A percentile compares a stretch with the other conserved stretches of the same genome.
Evolutionary conservation across 345 rosid genomes (phyloP).

Genomic region (Bruguiera parviflora): DNA sequence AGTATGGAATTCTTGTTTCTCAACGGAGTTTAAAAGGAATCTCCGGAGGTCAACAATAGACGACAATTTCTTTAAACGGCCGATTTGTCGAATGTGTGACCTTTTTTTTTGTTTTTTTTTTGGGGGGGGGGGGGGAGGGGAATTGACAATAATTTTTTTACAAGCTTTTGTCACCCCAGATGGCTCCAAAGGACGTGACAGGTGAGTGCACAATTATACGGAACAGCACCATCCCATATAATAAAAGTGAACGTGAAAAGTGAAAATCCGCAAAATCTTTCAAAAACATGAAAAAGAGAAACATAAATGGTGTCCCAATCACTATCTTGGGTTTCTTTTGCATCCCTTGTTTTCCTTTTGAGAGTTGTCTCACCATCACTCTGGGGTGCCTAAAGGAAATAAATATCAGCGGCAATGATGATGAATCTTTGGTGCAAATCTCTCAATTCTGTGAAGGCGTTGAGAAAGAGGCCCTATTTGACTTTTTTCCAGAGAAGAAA

Average conservation of each 20-base stretch:
- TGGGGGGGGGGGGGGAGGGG: too few relatives aligned
- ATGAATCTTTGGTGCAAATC: conserved; percentile 88
- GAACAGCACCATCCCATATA: too few relatives aligned
- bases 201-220: too few relatives aligned
- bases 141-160: conserved; percentile 2
- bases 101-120: too few relatives aligned
- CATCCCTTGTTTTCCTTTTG: background rate
- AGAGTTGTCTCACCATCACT: conserved; percentile 17
- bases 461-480: conserved; percentile 69
- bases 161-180: conserved; percentile 1
- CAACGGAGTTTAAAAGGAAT: conserved; percentile 21
- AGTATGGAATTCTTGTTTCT: conserved; percentile 15
- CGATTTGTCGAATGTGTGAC: background rate
- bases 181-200: conserved; percentile 4
- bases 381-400: conserved; percentile 29
- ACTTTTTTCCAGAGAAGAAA: conserved; percentile 47
- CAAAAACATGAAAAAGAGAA: background rate
- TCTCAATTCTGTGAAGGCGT: conserved; percentile 48
- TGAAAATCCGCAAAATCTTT: background rate
- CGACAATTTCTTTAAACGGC: conserved; percentile 27
- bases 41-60: conserved; percentile 36
- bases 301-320: conserved; percentile 20
- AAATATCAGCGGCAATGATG: conserved; percentile 69
- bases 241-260: background rate
- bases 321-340: conserved; percentile 17